These are phyloP conservation scores for Termitomyces sp. DNA, from an alignment of 768 basidiomycete genomes.

Conservation along the genomic window DNA sequence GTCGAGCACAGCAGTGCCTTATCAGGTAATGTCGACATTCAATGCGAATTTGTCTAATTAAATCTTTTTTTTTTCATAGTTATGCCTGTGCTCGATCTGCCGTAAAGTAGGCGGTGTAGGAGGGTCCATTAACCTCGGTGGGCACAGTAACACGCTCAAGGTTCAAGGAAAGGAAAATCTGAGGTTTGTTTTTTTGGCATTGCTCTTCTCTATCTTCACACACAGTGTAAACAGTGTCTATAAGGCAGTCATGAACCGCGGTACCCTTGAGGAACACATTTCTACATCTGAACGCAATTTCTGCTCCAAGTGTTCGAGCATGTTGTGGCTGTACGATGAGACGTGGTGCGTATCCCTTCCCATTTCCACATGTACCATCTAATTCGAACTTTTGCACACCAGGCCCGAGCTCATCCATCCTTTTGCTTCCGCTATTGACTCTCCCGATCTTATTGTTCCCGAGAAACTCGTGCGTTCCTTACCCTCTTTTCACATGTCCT, in stretches of 20 bases:
- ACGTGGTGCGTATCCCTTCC: constrained; percentile 35
- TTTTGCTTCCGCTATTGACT: constrained; percentile 64
- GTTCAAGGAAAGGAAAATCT: constrained; percentile 52
- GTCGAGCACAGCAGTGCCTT: constrained; percentile 58
- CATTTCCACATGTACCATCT: too few relatives aligned
- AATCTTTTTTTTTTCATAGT: constrained; percentile 22
- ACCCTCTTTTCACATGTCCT: background rate
- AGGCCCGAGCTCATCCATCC: constrained; percentile 67
- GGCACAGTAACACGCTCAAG: constrained; percentile 42
- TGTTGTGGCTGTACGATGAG: constrained; percentile 63
- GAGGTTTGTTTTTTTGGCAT: constrained; percentile 31
- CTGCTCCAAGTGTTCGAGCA: constrained; percentile 56
- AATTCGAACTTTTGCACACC: background rate
- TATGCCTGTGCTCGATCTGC: constrained; percentile 67
- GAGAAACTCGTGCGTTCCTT: constrained; percentile 21
- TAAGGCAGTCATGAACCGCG: constrained; percentile 57
- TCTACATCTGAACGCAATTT: constrained; percentile 58
- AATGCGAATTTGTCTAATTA: background rate
- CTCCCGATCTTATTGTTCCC: constrained; percentile 48
- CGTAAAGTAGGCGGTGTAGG: constrained; percentile 65
- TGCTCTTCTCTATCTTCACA: too few relatives aligned
- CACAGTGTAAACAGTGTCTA: constrained; percentile 37
- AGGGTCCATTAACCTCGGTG: constrained; percentile 65
- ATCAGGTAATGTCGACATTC: constrained; percentile 38
- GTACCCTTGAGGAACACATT: constrained; percentile 39